These are phyloP conservation scores for Candida hispaniensis DNA, from an alignment of 805 yeast species.

Conservation along the genomic window DNA sequence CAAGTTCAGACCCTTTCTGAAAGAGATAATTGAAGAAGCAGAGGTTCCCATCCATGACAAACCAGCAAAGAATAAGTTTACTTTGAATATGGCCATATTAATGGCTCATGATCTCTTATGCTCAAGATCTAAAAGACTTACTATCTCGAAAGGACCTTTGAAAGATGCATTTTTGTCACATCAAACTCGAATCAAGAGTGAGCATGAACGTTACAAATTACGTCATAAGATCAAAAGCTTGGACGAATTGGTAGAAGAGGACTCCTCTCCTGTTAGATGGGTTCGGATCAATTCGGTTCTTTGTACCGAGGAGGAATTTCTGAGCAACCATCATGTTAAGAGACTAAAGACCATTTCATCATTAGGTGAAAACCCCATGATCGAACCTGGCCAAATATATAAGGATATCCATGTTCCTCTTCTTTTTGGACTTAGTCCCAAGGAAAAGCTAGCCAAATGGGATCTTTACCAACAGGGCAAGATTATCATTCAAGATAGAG, in stretches of 20 bases:
- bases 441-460: slow-evolving; percentile 56
- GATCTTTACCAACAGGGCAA: slow-evolving; percentile 63
- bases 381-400: slow-evolving; percentile 49
- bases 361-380: slow-evolving; percentile 33
- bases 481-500: slow-evolving; percentile 87
- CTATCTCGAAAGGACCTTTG: slow-evolving; percentile 77
- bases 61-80: slow-evolving; percentile 38
- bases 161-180: slow-evolving; percentile 72
- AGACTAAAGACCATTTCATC: slow-evolving; percentile 37
- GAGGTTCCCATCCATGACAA: slow-evolving; percentile 46
- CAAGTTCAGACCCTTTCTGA: slow-evolving; percentile 55
- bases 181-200: slow-evolving; percentile 74
- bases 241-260: slow-evolving; percentile 36
- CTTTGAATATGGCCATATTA: slow-evolving; percentile 45
- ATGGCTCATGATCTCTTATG: slow-evolving; percentile 74
- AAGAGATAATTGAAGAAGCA: slow-evolving; percentile 53
- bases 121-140: slow-evolving; percentile 67
- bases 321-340: slow-evolving; percentile 31
- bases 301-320: slow-evolving; percentile 30
- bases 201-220: slow-evolving; percentile 64
- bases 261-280: slow-evolving; percentile 39
- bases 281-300: slow-evolving; percentile 49
- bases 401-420: slow-evolving; percentile 64
- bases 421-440: slow-evolving; percentile 73
- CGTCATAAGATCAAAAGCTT: slow-evolving; percentile 53